Evolutionary conservation across 2,329 filamentous ascomycete genomes (phyloP), one percentile per base, ranked within the genome.

Genomic region (Pseudonectria buxi): DNA sequence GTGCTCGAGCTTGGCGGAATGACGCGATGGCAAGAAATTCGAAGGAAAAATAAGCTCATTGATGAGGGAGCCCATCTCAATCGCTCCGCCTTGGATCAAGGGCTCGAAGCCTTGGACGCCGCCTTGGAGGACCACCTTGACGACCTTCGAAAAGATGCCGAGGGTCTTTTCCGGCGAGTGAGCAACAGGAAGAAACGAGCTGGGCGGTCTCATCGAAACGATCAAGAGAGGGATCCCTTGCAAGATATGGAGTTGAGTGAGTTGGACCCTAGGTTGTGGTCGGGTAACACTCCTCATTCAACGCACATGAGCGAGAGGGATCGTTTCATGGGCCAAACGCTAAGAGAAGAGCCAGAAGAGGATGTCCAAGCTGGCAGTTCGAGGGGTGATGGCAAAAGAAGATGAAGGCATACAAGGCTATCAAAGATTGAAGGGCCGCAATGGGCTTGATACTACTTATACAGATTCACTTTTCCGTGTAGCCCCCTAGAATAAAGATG

Each of bases 11-110:
- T 85, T 39, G 83, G 84, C 0, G 62, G 65, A 25, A 65, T 82
- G 67, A 81, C 73, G 33, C 67, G 84, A 27, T 89, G 81, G 79
- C 82, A 75, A 15, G 83, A 87, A 57, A 86, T 89, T 41, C 67
- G 76, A 41, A 70, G 62, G 46, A 73, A 69, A 51, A 81, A 81
- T 49, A 65, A 63, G 30, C 60, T 81, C 32, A 68, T 78, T 31
- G 74, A 78, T 45, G 57, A 56, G 7, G 56, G 54, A 10, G 50
- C 51, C 6, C 60, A 64, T 42, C 47, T 62, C 22, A 64, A 64
- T 33, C 56, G 56, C 7, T 54, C 52, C 13, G 60, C 59, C 10
- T 41, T 59, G 24, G 56, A 57, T 16, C 55, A 60, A 26, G 62
- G 61, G 0, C 34, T 64, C 3, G 59, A 55, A 26, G 60, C 62